phyloP scores from a whole-genome alignment of 176 grass and related monocot genomes.

The Zizania latifolia region DNA sequence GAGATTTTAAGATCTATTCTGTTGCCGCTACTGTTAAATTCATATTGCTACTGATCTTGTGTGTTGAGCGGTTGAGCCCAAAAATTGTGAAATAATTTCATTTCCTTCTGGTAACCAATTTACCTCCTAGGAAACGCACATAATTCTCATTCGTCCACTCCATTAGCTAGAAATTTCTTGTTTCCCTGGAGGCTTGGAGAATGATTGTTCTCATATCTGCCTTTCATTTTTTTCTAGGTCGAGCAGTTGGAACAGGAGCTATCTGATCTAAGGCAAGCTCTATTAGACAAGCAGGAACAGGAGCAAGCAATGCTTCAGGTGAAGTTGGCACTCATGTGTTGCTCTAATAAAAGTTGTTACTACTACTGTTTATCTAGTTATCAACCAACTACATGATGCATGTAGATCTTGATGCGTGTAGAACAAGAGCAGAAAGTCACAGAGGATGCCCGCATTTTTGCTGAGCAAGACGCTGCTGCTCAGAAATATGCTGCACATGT shows the following conservation, averaged over 20 bases:
- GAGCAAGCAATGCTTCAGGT: constrained; percentile 99
- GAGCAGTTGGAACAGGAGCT: constrained; percentile 91
- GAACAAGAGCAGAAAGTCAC: constrained; percentile 98
- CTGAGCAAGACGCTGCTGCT: constrained; percentile 85
- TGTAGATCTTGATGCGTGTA: constrained; percentile 91
- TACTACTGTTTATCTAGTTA: background rate
- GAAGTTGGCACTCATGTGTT: constrained; percentile 1
- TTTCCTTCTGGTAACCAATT: constrained; percentile 5
- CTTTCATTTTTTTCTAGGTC: constrained; percentile 52
- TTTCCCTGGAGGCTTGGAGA: constrained; percentile 13
- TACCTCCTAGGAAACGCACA: background rate
- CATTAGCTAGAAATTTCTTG: background rate
- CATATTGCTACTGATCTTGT: constrained; percentile 6
- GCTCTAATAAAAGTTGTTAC: constrained; percentile 13
- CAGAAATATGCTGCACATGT: constrained; percentile 79
- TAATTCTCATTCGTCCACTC: background rate
- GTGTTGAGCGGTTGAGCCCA: background rate
- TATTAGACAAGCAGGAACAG: constrained; percentile 95
- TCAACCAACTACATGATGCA: constrained; percentile 7
- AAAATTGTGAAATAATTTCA: background rate
- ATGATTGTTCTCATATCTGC: constrained; percentile 9
- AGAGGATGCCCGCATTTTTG: constrained; percentile 87
- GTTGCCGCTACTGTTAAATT: background rate
- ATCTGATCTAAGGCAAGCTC: constrained; percentile 66
- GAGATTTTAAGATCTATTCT: constrained; percentile 5